Evolutionary conservation across 352 stramenopile species (phyloP), one percentile per base, ranked within the genome.

Genomic region (Globisporangium carolinianum): DNA sequence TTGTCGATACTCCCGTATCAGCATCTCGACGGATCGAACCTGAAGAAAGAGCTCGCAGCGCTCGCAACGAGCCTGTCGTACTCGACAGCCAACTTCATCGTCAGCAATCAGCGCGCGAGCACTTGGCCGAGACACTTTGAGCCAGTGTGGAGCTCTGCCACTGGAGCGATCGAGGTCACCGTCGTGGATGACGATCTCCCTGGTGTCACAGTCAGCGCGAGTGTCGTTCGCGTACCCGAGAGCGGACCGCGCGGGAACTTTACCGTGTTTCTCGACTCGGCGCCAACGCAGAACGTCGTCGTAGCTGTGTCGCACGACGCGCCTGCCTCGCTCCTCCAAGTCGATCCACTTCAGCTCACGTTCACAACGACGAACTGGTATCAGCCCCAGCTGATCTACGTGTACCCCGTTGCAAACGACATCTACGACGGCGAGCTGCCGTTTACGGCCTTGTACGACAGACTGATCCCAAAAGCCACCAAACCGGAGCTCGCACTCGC

Each of bases 131-230:
- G 59, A 18, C 60, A 69, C 41, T 74, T 71, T 48, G 60, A 24
- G 46, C 50, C 67, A 0, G 51, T 56, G 47, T 83, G 71, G 66
- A 65, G 57, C 17, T 85, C 76, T 53, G 37, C 38, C 5, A 60
- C 57, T n/a, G 78, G 78, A 15, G 63, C 43, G 0, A 47, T 89
- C 37, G 35, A 72, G 37, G 68, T 78, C 8, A 35, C 53, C 6
- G 59, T 81, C 3, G 50, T 81, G n/a, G 80, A 91, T 49, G 80
- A 91, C 42, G 80, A 91, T 65, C 47, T 87, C 6, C 78, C 80
- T 35, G 80, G 78, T 14, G 58, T 87, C 35, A 86, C 78, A 7
- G 51, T 89, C 7, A 84, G 76, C 0, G 8, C 50, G 6, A 76
- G 69, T 12, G 39, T 66, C 6, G 63, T 89, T 46, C 36, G 69